phyloP scores from a whole-genome alignment of 1,139 yeast species.

The Nadsonia starkeyi-henricii region DNA sequence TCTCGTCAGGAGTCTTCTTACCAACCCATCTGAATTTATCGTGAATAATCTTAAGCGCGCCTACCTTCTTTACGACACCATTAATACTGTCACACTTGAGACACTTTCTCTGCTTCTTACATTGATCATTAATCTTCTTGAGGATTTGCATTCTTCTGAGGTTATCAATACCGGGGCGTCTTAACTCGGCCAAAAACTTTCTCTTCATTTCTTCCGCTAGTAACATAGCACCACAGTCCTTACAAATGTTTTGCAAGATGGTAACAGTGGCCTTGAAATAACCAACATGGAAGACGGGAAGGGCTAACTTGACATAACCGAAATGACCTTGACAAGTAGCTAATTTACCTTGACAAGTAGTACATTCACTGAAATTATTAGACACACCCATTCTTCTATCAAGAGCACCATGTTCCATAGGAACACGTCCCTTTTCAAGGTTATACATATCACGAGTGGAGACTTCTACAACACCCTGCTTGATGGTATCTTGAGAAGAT shows the following conservation, averaged over 20 bases:
- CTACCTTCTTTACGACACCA: conserved; percentile 96
- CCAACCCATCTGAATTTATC: conserved; percentile 95
- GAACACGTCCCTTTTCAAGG: conserved; percentile 69
- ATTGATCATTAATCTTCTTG: conserved; percentile 74
- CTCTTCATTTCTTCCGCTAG: conserved; percentile 62
- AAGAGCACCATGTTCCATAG: conserved; percentile 73
- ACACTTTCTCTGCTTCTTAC: conserved; percentile 90
- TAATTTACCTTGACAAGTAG: conserved; percentile 88
- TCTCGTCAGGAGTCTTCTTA: conserved; percentile 76
- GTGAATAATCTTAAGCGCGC: conserved; percentile 87
- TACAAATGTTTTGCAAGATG: conserved; percentile 90
- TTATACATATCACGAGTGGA: conserved; percentile 86
- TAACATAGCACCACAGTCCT: conserved; percentile 76
- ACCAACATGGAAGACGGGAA: conserved; percentile 94
- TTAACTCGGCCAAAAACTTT: conserved; percentile 55
- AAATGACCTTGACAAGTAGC: conserved; percentile 99
- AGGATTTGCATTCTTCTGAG: conserved; percentile 80
- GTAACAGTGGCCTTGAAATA: conserved; percentile 88
- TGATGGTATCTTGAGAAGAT: conserved; percentile 79
- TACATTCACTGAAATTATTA: conserved; percentile 68
- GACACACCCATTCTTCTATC: conserved; percentile 93
- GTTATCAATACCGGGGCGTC: conserved; percentile 84
- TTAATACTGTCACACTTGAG: conserved; percentile 74
- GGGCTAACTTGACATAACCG: conserved; percentile 96
- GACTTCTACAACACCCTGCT: conserved; percentile 90